Base-by-base conservation (phyloP, 2,329 filamentous ascomycete genomes). In the Diaporthe sp. region DNA sequence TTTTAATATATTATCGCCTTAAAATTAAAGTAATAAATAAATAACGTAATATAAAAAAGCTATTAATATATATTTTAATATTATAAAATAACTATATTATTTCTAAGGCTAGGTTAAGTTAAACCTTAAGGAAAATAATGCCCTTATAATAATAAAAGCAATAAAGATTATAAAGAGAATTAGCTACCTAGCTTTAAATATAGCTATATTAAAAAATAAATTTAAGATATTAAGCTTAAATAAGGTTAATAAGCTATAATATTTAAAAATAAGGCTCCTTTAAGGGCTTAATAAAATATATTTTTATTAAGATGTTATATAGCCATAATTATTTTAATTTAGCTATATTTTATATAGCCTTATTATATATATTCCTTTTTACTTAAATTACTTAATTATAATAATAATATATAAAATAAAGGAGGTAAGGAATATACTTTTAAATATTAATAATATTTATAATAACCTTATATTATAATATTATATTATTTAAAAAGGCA, bases 121-220 rank as follows among this genome's bases (percentile, higher is more conserved):
- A 34, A 34, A 34, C 2, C 2, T 0, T 9, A 34, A 1, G 1
- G 1, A 34, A 34, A 1, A 34, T 34, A 34, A 34, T 34, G 2
- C 1, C 1, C 1, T 34, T 34, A 34, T 34, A 34, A 34, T 9
- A 9, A 9, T 9, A 9, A 34, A 9, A 1, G 7, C 9, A 34
- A 2, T 2, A 34, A 2, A 34, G 1, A 34, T 34, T 34, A 34
- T 34, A 34, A 9, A 34, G 1, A 34, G 2, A 1, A 34, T 9
- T 34, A 34, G 1, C 1, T 2, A 34, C 1, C 1, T 34, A 34
- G 2, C 7, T 0, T 34, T 34, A 34, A 34, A 9, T 9, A 34
- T 34, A 34, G 1, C 1, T 34, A 34, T 34, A 34, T 34, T 34
- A 34, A 34, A 34, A 8, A 34, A 34, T 34, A 34, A 34, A 34